phyloP scores from a whole-genome alignment of 352 stramenopile genomes.

The Thalassiosira livingstoniorum region DNA sequence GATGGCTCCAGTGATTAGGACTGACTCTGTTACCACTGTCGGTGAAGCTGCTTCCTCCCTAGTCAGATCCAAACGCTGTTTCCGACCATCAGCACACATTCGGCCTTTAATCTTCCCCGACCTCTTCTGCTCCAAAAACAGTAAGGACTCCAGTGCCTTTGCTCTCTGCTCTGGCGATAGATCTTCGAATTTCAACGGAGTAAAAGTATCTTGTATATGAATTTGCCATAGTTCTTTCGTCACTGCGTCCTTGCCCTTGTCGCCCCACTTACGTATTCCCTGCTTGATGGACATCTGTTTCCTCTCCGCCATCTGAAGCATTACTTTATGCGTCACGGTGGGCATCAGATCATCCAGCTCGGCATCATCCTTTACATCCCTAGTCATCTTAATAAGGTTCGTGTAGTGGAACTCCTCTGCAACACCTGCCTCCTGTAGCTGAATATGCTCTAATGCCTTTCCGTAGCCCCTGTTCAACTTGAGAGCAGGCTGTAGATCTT shows the following conservation, averaged over 20 bases:
- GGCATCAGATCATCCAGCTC: too few species aligned
- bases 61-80: slow-evolving; percentile 1
- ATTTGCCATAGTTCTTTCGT: slow-evolving; percentile 5
- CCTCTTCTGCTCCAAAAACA: slow-evolving; percentile 35
- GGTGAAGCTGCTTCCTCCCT: slow-evolving; percentile 30
- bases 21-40: slow-evolving; percentile 7
- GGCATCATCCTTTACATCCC: too few species aligned
- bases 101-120: slow-evolving; percentile 23
- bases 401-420: too few species aligned
- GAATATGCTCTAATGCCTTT: too few species aligned
- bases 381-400: too few species aligned
- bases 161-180: slow-evolving; percentile 20
- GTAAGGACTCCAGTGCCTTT: slow-evolving; percentile 16
- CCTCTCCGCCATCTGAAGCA: too few species aligned
- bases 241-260: slow-evolving; percentile 8
- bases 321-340: too few species aligned
- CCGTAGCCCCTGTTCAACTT: too few species aligned
- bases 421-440: too few species aligned
- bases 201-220: neutral
- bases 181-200: neutral
- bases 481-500: too few species aligned
- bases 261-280: slow-evolving; percentile 20
- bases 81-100: slow-evolving; percentile 25
- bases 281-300: too few species aligned
- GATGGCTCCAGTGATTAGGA: slow-evolving; percentile 23